phyloP scores from a whole-genome alignment of 441 rosid genomes.

The Adansonia grandidieri region DNA sequence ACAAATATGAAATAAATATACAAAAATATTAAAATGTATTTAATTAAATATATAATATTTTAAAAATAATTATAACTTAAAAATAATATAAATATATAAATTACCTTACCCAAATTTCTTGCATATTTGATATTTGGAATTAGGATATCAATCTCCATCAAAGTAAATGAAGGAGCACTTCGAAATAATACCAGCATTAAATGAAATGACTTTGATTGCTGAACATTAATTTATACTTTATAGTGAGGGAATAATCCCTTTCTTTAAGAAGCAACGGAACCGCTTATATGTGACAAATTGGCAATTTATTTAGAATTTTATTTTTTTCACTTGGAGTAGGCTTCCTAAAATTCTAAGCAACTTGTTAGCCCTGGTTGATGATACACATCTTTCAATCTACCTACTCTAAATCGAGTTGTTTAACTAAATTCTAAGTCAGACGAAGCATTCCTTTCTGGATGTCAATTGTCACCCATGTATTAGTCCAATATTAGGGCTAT shows the following conservation, averaged over 20 bases:
- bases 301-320: too few relatives aligned
- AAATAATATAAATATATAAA: too few relatives aligned
- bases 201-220: neutral
- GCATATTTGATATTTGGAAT: neutral
- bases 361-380: neutral
- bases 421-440: neutral
- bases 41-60: too few relatives aligned
- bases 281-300: neutral
- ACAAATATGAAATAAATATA: too few relatives aligned
- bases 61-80: too few relatives aligned
- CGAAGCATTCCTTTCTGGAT: neutral
- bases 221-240: neutral
- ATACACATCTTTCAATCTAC: neutral
- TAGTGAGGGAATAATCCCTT: neutral
- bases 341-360: neutral
- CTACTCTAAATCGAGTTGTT: neutral
- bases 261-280: neutral
- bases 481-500: neutral
- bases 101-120: too few relatives aligned
- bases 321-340: neutral
- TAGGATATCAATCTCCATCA: too few relatives aligned
- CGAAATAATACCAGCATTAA: neutral
- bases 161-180: too few relatives aligned
- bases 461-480: too few relatives aligned
- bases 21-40: too few relatives aligned